Evolutionary conservation across 306 rosid species (phyloP).

Genomic region (Begonia fuchsioides): DNA sequence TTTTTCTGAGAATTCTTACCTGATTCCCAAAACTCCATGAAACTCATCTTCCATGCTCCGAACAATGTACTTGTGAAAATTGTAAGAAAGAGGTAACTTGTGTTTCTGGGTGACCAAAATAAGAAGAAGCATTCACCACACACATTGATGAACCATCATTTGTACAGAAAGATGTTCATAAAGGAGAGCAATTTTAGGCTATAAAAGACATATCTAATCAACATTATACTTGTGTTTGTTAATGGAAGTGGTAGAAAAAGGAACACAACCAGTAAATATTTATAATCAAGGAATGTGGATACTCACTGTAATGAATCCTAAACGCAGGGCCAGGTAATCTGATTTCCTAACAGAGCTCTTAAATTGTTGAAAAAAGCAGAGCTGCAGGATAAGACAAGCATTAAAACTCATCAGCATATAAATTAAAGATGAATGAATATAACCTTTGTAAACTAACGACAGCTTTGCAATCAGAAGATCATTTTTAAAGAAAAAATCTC

Average conservation of each 20-base stretch:
- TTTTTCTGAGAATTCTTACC: conserved; percentile 29
- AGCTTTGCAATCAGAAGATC: too few species aligned
- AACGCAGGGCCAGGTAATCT: conserved; percentile 87
- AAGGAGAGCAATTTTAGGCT: too few species aligned
- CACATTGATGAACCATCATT: too few species aligned
- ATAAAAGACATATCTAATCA: too few species aligned
- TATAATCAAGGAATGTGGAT: not conserved
- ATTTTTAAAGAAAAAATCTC: too few species aligned
- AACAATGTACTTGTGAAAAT: conserved; percentile 76
- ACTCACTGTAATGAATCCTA: conserved; percentile 79
- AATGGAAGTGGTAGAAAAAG: too few species aligned
- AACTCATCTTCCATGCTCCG: conserved; percentile 99
- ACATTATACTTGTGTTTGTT: too few species aligned
- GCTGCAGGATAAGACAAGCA: conserved; percentile 42
- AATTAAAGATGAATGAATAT: too few species aligned
- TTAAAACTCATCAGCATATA: not conserved
- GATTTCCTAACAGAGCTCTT: conserved; percentile 68
- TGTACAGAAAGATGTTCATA: too few species aligned
- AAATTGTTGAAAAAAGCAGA: conserved; percentile 82
- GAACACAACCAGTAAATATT: too few species aligned
- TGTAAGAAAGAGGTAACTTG: conserved; percentile 62
- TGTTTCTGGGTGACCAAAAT: conserved; percentile 47
- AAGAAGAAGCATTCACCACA: too few species aligned
- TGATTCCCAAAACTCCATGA: conserved; percentile 89
- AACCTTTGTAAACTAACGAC: too few species aligned